These are phyloP conservation scores for Aspergillus niger DNA, from an alignment of 2,329 filamentous ascomycete genomes.

Conservation along the genomic window DNA sequence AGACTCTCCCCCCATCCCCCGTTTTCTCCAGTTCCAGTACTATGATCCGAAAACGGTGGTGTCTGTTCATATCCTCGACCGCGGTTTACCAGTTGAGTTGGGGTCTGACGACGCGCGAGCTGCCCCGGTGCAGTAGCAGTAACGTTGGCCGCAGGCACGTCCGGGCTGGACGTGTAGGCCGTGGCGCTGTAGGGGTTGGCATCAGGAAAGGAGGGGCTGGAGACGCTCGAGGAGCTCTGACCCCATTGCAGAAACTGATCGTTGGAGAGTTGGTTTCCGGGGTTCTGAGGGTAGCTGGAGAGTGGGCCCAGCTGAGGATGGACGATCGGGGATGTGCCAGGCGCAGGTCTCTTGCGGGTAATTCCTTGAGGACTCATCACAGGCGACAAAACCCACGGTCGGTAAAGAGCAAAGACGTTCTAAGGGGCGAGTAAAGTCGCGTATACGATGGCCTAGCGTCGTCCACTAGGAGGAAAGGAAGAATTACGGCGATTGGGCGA, in stretches of 20 bases:
- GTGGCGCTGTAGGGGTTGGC: constrained; percentile 42
- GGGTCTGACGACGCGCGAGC: constrained; percentile 42
- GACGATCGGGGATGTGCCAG: constrained; percentile 67
- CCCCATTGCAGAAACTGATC: constrained; percentile 60
- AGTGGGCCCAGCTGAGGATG: constrained; percentile 57
- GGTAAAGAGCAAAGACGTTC: not conserved
- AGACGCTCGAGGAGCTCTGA: constrained; percentile 41
- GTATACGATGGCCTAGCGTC: not conserved
- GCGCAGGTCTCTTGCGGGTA: constrained; percentile 71
- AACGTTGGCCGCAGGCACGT: constrained; percentile 51
- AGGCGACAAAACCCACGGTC: constrained; percentile 16
- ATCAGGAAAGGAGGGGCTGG: constrained; percentile 38
- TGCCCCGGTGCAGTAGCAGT: constrained; percentile 41
- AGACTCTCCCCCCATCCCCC: constrained; percentile 63
- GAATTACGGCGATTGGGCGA: not conserved
- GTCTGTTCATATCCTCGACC: constrained; percentile 43
- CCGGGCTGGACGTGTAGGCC: constrained; percentile 48
- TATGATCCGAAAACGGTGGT: constrained; percentile 33
- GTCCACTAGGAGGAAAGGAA: not conserved
- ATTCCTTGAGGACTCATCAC: constrained; percentile 46
- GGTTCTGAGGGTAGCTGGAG: constrained; percentile 48
- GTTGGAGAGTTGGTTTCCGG: constrained; percentile 49
- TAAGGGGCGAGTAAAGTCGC: not conserved
- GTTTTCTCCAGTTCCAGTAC: constrained; percentile 29
- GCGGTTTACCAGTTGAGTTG: constrained; percentile 43